These are phyloP conservation scores for Euphorbia peplus DNA, from an alignment of 345 rosid species.

Conservation along the genomic window DNA sequence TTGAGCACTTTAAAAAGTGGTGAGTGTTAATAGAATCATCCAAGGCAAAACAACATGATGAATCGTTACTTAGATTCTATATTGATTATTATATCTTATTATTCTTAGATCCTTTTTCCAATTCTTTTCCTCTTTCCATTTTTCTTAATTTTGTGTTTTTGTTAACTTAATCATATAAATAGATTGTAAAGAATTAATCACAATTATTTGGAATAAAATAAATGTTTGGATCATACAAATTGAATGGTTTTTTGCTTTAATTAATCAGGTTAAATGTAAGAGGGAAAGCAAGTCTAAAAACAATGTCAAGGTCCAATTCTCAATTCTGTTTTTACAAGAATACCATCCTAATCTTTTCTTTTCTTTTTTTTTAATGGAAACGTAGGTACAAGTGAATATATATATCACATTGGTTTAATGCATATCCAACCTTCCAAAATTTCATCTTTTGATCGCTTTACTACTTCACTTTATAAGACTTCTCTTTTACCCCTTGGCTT, in stretches of 20 bases:
- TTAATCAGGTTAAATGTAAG: neutral
- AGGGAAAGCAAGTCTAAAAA: neutral
- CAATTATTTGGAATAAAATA: neutral
- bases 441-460: no score
- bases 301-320: neutral
- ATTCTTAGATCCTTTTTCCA: constrained; percentile 2
- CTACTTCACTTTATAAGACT: no score
- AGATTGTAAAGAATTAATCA: constrained; percentile 4
- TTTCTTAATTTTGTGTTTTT: neutral
- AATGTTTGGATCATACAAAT: neutral
- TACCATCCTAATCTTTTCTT: neutral
- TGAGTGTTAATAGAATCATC: no score
- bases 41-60: neutral
- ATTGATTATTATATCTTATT: constrained; percentile 1
- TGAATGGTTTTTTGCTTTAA: neutral
- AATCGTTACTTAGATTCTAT: neutral
- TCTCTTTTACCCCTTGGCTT: no score
- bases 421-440: no score
- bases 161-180: neutral
- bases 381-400: neutral
- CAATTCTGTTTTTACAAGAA: neutral
- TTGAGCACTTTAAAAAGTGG: no score
- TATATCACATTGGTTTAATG: no score
- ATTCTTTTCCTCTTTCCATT: neutral
- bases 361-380: neutral